Percentiles rank a stretch among this genome's conserved stretches.
phyloP scores from a whole-genome alignment of 202 grass and related monocot genomes.

The Eragrostis tef region DNA sequence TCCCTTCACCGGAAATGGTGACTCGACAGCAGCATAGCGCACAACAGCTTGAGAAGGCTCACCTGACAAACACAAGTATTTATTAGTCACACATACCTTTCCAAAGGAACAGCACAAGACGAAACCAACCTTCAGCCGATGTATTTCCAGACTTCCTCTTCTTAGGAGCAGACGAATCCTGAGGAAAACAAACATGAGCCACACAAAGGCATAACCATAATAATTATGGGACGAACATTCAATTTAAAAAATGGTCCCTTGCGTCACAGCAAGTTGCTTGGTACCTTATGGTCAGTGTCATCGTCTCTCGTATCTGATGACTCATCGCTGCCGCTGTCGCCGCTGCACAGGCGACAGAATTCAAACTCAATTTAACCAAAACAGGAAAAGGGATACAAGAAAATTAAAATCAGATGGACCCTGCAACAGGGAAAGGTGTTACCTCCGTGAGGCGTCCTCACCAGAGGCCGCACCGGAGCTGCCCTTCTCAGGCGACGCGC shows the following conservation, averaged over 20 bases:
- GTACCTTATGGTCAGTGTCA: conserved; percentile 76
- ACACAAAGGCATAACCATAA: conserved; percentile 40
- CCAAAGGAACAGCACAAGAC: not conserved
- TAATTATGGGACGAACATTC: conserved; percentile 40
- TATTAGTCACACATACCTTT: conserved; percentile 28
- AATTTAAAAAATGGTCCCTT: conserved; percentile 52
- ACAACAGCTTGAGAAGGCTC: conserved; percentile 61
- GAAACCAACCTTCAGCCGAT: conserved; percentile 57
- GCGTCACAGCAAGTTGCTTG: conserved; percentile 47
- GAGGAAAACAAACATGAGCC: conserved; percentile 50
- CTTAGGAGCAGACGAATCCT: conserved; percentile 74
- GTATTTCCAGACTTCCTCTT: conserved; percentile 81
- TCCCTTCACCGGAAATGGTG: conserved; percentile 51
- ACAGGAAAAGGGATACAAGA: not conserved
- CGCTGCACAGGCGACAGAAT: conserved; percentile 51
- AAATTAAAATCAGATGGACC: conserved; percentile 6
- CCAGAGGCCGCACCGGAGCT: conserved; percentile 62
- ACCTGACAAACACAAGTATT: conserved; percentile 55
- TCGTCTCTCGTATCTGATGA: conserved; percentile 80
- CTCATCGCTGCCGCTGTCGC: conserved; percentile 67
- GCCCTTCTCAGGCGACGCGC: conserved; percentile 59
- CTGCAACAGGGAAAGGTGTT: not conserved
- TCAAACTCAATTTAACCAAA: conserved; percentile 40
- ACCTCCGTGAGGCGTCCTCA: conserved; percentile 76
- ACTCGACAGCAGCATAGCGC: conserved; percentile 53